phyloP scores from a whole-genome alignment of 2,329 filamentous ascomycete species.

The Triangularia verruculosa region DNA sequence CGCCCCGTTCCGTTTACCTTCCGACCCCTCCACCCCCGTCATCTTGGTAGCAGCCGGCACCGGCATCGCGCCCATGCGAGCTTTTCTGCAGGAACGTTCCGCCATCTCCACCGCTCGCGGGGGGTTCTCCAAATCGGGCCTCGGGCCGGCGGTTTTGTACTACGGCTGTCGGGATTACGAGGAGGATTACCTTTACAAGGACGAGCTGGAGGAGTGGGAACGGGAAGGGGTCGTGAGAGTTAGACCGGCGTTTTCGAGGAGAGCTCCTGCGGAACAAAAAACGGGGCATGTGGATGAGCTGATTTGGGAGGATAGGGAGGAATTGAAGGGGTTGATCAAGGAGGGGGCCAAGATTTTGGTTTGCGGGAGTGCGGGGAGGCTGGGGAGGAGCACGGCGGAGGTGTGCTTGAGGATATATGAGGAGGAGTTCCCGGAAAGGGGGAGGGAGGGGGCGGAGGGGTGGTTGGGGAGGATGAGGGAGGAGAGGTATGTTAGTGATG shows the following conservation, averaged over 20 bases:
- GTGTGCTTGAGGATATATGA: conserved; percentile 17
- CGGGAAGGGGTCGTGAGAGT: conserved; percentile 16
- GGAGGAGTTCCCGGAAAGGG: conserved; percentile 20
- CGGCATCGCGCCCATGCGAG: conserved; percentile 40
- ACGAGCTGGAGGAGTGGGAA: conserved; percentile 28
- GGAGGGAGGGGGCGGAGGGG: conserved; percentile 16
- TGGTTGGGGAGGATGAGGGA: conserved; percentile 23
- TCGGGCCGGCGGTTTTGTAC: conserved; percentile 40
- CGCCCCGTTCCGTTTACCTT: conserved; percentile 43
- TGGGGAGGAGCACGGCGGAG: conserved; percentile 17
- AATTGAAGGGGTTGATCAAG: conserved; percentile 17
- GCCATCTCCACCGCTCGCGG: conserved; percentile 47
- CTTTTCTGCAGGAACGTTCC: conserved; percentile 35
- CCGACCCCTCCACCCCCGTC: conserved; percentile 41
- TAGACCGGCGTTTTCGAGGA: conserved; percentile 12
- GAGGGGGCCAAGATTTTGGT: conserved; percentile 17
- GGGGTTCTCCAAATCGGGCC: conserved; percentile 38
- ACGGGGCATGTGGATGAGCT: conserved; percentile 19
- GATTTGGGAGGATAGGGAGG: conserved; percentile 20
- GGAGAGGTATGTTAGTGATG: conserved; percentile 22
- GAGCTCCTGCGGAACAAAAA: neutral
- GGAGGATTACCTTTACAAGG: conserved; percentile 32
- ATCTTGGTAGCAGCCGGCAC: conserved; percentile 49
- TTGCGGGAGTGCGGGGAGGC: conserved; percentile 21
- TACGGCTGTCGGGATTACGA: conserved; percentile 38